These are phyloP conservation scores for Candida silvatica DNA, from an alignment of 805 yeast genomes.

Conservation along the genomic window DNA sequence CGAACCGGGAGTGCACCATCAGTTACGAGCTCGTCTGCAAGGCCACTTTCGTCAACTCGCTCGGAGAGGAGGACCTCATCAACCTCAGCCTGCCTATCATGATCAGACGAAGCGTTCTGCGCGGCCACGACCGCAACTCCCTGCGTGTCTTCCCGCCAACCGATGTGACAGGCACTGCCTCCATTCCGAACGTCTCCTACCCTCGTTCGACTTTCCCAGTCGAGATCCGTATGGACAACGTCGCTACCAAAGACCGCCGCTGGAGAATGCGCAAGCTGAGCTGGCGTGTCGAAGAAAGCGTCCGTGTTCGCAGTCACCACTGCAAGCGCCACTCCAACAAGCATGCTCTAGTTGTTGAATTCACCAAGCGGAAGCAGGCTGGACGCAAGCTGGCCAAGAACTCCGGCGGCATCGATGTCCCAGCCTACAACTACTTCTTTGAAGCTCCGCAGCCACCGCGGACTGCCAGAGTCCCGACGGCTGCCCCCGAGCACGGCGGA, in stretches of 20 bases:
- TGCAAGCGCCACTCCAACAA: conserved; percentile 53
- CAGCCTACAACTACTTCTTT: conserved; percentile 19
- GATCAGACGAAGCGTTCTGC: conserved; percentile 65
- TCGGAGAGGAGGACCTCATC: conserved; percentile 26
- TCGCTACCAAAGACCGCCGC: conserved; percentile 47
- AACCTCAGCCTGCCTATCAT: conserved; percentile 54
- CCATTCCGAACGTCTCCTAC: conserved; percentile 79
- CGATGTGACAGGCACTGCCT: conserved; percentile 77
- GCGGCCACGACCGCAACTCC: conserved; percentile 81
- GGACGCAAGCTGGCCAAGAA: conserved; percentile 18
- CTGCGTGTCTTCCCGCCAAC: conserved; percentile 95
- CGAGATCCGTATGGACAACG: conserved; percentile 74
- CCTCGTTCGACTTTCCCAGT: conserved; percentile 83
- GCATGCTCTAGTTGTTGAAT: conserved; percentile 36
- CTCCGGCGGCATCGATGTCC: conserved; percentile 20
- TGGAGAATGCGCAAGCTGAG: conserved; percentile 89
- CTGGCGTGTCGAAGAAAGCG: conserved; percentile 84
- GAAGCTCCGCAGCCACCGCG: conserved; percentile 15
- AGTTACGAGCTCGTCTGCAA: conserved; percentile 71
- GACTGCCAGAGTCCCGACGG: conserved; percentile 1
- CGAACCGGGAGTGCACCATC: conserved; percentile 40
- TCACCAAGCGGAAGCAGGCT: conserved; percentile 22
- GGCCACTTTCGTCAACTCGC: conserved; percentile 30
- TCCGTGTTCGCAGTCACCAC: conserved; percentile 48
- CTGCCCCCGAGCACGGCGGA: background rate